Evolutionary conservation across 1,284 basidiomycete genomes (phyloP).

Genomic region (Papiliotrema fonsecae): DNA sequence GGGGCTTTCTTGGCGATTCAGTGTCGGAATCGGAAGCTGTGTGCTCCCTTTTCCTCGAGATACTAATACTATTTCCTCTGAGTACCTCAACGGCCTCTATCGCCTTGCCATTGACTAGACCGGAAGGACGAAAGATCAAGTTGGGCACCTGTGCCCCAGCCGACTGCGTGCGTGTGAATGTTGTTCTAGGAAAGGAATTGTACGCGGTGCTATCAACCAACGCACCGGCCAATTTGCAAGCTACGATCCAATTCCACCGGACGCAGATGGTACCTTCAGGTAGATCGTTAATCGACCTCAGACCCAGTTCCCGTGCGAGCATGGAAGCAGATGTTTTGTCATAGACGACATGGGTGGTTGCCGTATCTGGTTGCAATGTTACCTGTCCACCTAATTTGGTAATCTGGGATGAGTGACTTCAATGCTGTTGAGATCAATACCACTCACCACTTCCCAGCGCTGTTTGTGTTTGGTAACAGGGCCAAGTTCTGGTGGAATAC

Average conservation of each 20-base stretch:
- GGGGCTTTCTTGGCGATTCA: slow-evolving; percentile 24
- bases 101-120: slow-evolving; percentile 7
- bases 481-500: slow-evolving; percentile 27
- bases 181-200: slow-evolving; percentile 29
- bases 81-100: slow-evolving; percentile 28
- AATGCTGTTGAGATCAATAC: background rate
- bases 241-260: slow-evolving; percentile 35
- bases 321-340: slow-evolving; percentile 23
- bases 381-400: slow-evolving; percentile 29
- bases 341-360: slow-evolving; percentile 41
- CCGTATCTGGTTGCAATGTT: slow-evolving; percentile 34
- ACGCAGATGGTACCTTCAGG: slow-evolving; percentile 37
- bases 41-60: slow-evolving; percentile 26
- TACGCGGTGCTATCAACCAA: slow-evolving; percentile 21
- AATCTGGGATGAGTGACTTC: slow-evolving; percentile 18
- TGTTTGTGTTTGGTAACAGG: slow-evolving; percentile 21
- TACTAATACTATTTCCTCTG: slow-evolving; percentile 13
- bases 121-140: background rate
- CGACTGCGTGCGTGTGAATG: slow-evolving; percentile 12
- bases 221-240: slow-evolving; percentile 26
- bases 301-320: slow-evolving; percentile 23
- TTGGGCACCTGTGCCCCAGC: background rate
- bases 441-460: slow-evolving; percentile 31
- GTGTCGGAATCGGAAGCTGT: slow-evolving; percentile 37
- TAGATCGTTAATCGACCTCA: slow-evolving; percentile 30